Conservation (phyloP, 2,329 filamentous ascomycete species). For the Alternaria gansuensis region DNA sequence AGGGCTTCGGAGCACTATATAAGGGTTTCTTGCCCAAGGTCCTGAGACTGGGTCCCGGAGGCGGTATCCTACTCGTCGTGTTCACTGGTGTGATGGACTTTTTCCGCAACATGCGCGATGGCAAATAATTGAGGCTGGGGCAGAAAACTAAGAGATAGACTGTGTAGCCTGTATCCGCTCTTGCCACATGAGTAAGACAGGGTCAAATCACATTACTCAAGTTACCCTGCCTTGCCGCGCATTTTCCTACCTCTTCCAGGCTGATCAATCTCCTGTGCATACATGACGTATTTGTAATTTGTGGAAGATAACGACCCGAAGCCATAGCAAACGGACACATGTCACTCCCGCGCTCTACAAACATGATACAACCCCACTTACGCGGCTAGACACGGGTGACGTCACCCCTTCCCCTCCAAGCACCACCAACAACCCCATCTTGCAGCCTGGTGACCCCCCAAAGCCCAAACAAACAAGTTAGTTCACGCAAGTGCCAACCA, state of each 20-base stretch:
- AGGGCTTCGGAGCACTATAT: slow-evolving; percentile 91
- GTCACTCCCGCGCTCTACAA: slow-evolving; percentile 5
- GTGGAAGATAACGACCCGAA: neutral
- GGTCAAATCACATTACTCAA: neutral
- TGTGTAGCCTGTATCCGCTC: neutral
- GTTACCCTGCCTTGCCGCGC: too few species aligned
- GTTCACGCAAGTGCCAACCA: slow-evolving; percentile 16
- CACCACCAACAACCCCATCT: slow-evolving; percentile 13
- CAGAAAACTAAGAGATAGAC: neutral
- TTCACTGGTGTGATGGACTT: slow-evolving; percentile 93
- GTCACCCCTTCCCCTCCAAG: slow-evolving; percentile 27
- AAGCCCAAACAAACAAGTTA: slow-evolving; percentile 27
- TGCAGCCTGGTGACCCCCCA: slow-evolving; percentile 27
- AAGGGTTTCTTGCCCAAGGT: slow-evolving; percentile 99
- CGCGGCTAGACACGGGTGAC: slow-evolving; percentile 33
- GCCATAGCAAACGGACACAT: neutral
- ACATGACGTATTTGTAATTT: neutral
- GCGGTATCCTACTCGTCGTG: slow-evolving; percentile 80
- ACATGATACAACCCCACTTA: slow-evolving; percentile 16
- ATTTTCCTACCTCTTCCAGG: neutral
- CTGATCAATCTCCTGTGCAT: too few species aligned
- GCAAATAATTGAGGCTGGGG: slow-evolving; percentile 19
- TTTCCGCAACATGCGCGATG: slow-evolving; percentile 75
- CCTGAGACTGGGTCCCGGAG: slow-evolving; percentile 75
- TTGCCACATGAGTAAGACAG: slow-evolving; percentile 2